Base-by-base conservation (phyloP, 768 basidiomycete species). In the Cystofilobasidium capitatum region DNA sequence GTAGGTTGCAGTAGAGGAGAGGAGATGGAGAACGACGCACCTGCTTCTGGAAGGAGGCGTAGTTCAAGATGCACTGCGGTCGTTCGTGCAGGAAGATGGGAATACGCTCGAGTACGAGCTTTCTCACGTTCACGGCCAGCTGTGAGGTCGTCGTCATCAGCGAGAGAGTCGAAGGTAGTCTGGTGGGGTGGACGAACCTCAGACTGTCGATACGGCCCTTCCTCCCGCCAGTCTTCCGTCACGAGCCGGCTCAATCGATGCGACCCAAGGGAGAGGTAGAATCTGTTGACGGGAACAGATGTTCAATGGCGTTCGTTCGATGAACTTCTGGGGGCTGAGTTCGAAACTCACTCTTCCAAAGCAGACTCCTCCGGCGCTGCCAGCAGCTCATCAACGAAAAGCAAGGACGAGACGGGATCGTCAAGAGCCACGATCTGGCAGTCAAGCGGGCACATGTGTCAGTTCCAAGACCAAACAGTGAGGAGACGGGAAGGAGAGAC, bases 21-120 rank as follows among this genome's bases (percentile, higher is more conserved):
- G 26, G 29, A 14, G n/a, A 29, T 16, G 71, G 74, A 45, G 76
- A 71, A 51, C 12, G 7, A 4, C 26, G 26, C 10, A 55, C 51
- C 51, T 74, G 73, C 26, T 79, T 62, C 72, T 73, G 73, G 4
- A 79, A 77, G 0, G 76, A 70, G 36, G 74, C 74, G 65, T 76
- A 72, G 4, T 75, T 74, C 31, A 71, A 72, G 58, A 70, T 73
- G 54, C 70, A 75, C 70, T 65, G 71, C 57, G 71, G 71, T 31
- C 92, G 88, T 72, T 97, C 94, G 62, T 94, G 87, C 6, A 98
- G 81, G 79, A 98, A 97, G 36, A 99, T 79, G 0, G 93, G 89
- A 24, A 96, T 79, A 37, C 93, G 80, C 77, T 97, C 88, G 33
- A 94, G 77, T 16, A 92, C 84, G 42, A 90, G 80, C 2, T 80